A percentile compares a stretch with the other conserved stretches of the same genome.
phyloP scores from a whole-genome alignment of 2,329 filamentous ascomycete genomes.

The Sordariomycetes sp. region DNA sequence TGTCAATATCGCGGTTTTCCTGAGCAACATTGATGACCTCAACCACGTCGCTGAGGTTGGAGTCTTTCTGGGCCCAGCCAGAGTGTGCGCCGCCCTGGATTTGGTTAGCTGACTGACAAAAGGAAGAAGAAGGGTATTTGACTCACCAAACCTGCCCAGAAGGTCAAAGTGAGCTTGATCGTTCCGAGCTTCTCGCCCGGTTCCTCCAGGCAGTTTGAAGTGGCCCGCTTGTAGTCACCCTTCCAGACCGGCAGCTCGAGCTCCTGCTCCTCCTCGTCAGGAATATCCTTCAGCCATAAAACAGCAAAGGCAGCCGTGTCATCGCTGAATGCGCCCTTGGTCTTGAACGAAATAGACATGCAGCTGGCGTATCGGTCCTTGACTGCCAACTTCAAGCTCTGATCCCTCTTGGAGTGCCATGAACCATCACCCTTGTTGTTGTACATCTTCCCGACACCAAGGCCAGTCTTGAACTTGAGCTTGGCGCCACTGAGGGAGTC shows the following conservation, averaged over 20 bases:
- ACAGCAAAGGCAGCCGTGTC: slow-evolving; percentile 53
- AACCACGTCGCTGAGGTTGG: slow-evolving; percentile 23
- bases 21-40: slow-evolving; percentile 38
- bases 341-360: slow-evolving; percentile 47
- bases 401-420: slow-evolving; percentile 44
- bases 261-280: slow-evolving; percentile 55
- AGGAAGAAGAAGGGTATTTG: not conserved
- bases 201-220: slow-evolving; percentile 27
- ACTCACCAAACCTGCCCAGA: slow-evolving; percentile 25
- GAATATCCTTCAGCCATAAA: slow-evolving; percentile 61
- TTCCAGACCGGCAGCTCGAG: slow-evolving; percentile 57
- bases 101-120: too few relatives aligned
- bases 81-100: slow-evolving; percentile 24
- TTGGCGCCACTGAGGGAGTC: slow-evolving; percentile 37
- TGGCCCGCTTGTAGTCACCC: slow-evolving; percentile 41
- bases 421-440: slow-evolving; percentile 29
- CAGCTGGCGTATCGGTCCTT: slow-evolving; percentile 46
- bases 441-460: slow-evolving; percentile 51
- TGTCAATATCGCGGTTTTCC: slow-evolving; percentile 20
- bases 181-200: slow-evolving; percentile 39
- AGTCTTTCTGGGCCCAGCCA: slow-evolving; percentile 21
- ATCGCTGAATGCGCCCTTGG: slow-evolving; percentile 32
- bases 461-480: slow-evolving; percentile 50
- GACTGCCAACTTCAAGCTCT: slow-evolving; percentile 40
- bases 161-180: slow-evolving; percentile 28